Evolutionary conservation across 2,329 filamentous ascomycete genomes (phyloP).

Genomic region (Xylaria hypoxylon): DNA sequence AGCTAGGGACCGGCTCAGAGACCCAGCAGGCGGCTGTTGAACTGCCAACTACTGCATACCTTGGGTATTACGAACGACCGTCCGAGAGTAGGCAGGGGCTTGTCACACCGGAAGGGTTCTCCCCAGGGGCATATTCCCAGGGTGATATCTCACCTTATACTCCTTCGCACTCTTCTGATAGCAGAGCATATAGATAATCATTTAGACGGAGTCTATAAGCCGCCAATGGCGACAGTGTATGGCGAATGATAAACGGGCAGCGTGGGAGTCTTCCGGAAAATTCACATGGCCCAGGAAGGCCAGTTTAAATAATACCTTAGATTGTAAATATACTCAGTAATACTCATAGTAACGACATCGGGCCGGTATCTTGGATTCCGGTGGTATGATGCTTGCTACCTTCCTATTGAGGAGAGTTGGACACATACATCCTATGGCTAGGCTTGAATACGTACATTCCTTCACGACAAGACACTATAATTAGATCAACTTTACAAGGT

Average conservation of each 20-base stretch:
- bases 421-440: conserved; percentile 1
- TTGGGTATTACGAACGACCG: conserved; percentile 24
- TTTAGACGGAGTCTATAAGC: neutral
- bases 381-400: neutral
- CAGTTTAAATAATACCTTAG: conserved; percentile 7
- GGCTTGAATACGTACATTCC: neutral
- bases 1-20: conserved; percentile 35
- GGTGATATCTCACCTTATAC: conserved; percentile 20
- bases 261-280: conserved; percentile 1
- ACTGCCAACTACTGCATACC: conserved; percentile 34
- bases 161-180: conserved; percentile 25
- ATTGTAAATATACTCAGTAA: conserved; percentile 30
- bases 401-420: neutral
- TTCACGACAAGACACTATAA: neutral
- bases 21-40: conserved; percentile 35
- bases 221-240: neutral
- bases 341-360: neutral
- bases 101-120: conserved; percentile 17
- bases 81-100: neutral
- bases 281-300: neutral
- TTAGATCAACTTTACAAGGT: neutral
- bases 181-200: conserved; percentile 24
- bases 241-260: neutral
- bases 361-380: neutral
- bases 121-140: conserved; percentile 27